Conservation (phyloP, 441 rosid genomes). For the Manihot esculenta region DNA sequence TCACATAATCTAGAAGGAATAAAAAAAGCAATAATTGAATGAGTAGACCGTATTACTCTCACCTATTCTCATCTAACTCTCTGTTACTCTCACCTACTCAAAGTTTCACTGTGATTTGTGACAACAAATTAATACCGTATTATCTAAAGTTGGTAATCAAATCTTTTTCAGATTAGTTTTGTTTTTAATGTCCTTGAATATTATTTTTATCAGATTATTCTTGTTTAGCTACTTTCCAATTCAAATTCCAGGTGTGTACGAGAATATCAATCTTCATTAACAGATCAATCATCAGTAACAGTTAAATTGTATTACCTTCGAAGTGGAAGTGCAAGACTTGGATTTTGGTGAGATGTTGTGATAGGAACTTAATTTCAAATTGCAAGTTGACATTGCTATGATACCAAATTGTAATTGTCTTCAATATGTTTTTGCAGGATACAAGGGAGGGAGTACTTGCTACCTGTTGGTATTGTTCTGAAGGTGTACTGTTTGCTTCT, state of each 20-base stretch:
- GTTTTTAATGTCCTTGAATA: not conserved
- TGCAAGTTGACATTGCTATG: too few species aligned
- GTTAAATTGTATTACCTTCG: conserved; percentile 82
- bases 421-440: conserved; percentile 54
- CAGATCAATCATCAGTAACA: conserved; percentile 86
- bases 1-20: too few species aligned
- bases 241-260: conserved; percentile 73
- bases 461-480: conserved; percentile 86
- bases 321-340: conserved; percentile 95
- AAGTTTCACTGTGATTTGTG: too few species aligned
- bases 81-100: too few species aligned
- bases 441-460: conserved; percentile 81
- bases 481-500: conserved; percentile 50
- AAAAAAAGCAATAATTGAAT: too few species aligned
- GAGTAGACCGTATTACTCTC: too few species aligned
- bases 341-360: conserved; percentile 74
- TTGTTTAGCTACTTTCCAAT: conserved; percentile 16
- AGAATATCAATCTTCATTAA: conserved; percentile 77
- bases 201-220: not conserved
- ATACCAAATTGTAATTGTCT: conserved; percentile 7
- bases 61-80: too few species aligned
- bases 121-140: too few species aligned
- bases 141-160: too few species aligned
- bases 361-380: too few species aligned
- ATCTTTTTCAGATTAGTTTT: too few species aligned